Conservation (phyloP, 768 basidiomycete genomes). For the Tulasnella sp. region DNA sequence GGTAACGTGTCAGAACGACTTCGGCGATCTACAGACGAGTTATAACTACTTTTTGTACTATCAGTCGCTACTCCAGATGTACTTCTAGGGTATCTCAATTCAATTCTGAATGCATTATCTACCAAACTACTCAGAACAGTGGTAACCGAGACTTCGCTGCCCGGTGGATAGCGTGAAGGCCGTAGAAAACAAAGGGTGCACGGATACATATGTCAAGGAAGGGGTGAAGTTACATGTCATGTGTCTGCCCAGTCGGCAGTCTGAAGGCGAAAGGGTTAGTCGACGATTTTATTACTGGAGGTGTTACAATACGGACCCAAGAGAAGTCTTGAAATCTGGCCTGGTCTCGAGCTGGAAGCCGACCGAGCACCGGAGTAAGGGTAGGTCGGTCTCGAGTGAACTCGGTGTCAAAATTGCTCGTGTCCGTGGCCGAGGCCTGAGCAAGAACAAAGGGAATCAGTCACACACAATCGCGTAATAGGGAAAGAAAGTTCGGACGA, state of each 20-base stretch:
- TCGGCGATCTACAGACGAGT: neutral
- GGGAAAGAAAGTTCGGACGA: slow-evolving; percentile 53
- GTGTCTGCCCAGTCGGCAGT: slow-evolving; percentile 36
- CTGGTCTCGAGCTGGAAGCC: slow-evolving; percentile 84
- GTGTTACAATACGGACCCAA: slow-evolving; percentile 55
- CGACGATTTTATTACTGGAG: neutral
- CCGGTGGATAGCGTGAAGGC: neutral
- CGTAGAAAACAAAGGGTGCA: neutral
- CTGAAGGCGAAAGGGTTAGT: neutral
- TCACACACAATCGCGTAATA: neutral
- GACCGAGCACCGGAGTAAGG: slow-evolving; percentile 93
- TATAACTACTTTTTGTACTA: neutral
- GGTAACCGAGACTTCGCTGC: neutral
- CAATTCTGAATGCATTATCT: neutral
- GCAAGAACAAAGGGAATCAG: slow-evolving; percentile 28
- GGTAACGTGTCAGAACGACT: slow-evolving; percentile 57
- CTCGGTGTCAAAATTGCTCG: slow-evolving; percentile 90
- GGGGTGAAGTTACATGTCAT: slow-evolving; percentile 28
- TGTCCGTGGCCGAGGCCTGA: slow-evolving; percentile 37
- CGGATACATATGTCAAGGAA: neutral
- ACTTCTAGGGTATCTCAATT: slow-evolving; percentile 6
- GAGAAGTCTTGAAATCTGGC: slow-evolving; percentile 98
- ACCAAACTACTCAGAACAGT: neutral
- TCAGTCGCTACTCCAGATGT: neutral
- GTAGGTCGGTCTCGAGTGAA: slow-evolving; percentile 97